Conservation (phyloP, 768 basidiomycete species). For the Amylocystis lapponica region DNA sequence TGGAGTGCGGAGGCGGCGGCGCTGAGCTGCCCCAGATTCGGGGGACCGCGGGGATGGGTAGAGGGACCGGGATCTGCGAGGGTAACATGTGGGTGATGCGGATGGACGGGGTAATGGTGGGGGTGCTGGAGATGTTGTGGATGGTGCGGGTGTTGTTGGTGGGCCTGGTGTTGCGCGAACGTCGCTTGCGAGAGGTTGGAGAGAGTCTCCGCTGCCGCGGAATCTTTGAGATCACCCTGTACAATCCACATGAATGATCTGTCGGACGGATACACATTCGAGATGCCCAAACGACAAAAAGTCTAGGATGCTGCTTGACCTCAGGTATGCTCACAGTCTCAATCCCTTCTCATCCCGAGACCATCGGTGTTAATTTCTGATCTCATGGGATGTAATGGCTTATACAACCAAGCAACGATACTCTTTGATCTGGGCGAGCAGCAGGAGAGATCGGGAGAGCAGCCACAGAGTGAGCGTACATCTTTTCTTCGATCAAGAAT, state of each 20-base stretch:
- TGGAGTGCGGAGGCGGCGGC: slow-evolving; percentile 15
- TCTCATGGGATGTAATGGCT: not conserved
- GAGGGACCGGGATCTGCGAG: slow-evolving; percentile 23
- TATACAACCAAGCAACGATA: slow-evolving; percentile 2
- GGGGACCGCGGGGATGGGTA: slow-evolving; percentile 25
- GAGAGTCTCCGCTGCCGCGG: slow-evolving; percentile 52
- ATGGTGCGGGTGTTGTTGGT: slow-evolving; percentile 4
- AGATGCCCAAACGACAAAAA: slow-evolving; percentile 29
- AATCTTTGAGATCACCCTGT: slow-evolving; percentile 48
- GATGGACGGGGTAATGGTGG: slow-evolving; percentile 13
- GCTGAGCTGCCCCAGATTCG: slow-evolving; percentile 18
- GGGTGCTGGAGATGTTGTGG: slow-evolving; percentile 8
- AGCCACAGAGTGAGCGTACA: no score
- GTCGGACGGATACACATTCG: not conserved
- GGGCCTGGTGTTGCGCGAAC: slow-evolving; percentile 15
- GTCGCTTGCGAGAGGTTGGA: slow-evolving; percentile 47
- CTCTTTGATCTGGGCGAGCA: no score
- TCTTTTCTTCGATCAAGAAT: no score
- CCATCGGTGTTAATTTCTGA: not conserved
- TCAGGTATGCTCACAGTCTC: not conserved
- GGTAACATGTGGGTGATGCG: slow-evolving; percentile 8
- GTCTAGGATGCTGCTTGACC: slow-evolving; percentile 3
- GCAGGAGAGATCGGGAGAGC: no score
- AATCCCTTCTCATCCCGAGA: no score
- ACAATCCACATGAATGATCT: slow-evolving; percentile 14